Conservation (phyloP, 1,139 yeast species). For the Pichia sp. region DNA sequence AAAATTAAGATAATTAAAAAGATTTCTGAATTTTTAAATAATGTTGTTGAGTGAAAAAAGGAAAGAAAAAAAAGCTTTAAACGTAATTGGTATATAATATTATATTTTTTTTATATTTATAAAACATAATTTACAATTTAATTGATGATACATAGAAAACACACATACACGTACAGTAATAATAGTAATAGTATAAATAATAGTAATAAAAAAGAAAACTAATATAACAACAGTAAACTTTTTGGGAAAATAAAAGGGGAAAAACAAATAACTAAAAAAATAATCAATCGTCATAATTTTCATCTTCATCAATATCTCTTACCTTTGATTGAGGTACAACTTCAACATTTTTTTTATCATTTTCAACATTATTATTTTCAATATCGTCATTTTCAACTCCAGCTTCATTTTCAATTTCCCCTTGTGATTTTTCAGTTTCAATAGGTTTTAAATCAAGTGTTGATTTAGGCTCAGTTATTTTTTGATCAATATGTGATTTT, state of each 20-base stretch:
- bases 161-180: neutral
- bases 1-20: constrained; percentile 52
- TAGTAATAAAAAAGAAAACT: neutral
- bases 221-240: neutral
- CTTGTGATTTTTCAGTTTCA: constrained; percentile 34
- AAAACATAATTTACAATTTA: neutral
- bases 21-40: constrained; percentile 59
- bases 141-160: neutral
- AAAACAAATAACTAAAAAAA: neutral
- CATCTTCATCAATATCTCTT: constrained; percentile 76
- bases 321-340: constrained; percentile 42
- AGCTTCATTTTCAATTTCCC: constrained; percentile 30
- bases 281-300: constrained; percentile 60
- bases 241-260: neutral
- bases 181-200: neutral
- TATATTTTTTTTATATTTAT: neutral
- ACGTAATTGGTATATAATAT: neutral
- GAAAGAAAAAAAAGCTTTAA: neutral
- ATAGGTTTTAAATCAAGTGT: constrained; percentile 36
- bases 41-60: constrained; percentile 27
- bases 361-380: neutral
- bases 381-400: constrained; percentile 13
- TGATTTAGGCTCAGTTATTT: neutral
- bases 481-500: neutral
- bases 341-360: neutral